Evolutionary conservation across 768 basidiomycete species (phyloP), one percentile per base, ranked within the genome.

Genomic region (Mycena pura): DNA sequence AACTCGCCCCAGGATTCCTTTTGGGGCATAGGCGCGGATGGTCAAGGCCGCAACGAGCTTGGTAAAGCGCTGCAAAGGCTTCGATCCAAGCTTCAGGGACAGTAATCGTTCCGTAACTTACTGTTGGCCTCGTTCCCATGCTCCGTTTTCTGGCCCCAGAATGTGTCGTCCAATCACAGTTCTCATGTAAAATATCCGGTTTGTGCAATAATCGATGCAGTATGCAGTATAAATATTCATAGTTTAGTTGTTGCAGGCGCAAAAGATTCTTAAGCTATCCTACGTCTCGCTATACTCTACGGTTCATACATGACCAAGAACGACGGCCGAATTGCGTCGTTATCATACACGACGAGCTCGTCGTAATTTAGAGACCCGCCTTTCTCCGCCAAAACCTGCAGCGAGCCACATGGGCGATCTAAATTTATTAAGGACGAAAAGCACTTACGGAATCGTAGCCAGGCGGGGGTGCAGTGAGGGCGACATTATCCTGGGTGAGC

Each of bases 1-100:
- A 82, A 88, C 67, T 90, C 88, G n/a, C 84, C 86, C 50, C 86
- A 84, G 62, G 90, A 91, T 71, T 79, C 86, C 34, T 90, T 90
- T 73, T 92, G 90, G 89, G 90, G 90, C 28, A 73, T 84, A 57
- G 90, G 90, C 7, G 77, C 80, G 34, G 86, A 92, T 69, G 74
- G 80, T 25, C 75, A 79, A 66, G 90, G 90, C 21, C 82, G 85
- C 29, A 91, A 92, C 62, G 88, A 91, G 71, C 82, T 91, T 32
- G 90, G 90, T 46, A 89, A 86, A 70, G 84, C 86, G 13, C 79
- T 91, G 7, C 82, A 84, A 65, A 81, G 87, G 62, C 73, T 91
- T 62, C 79, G 90, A 58, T 73, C 75, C 36, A 82, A 80, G 69
- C 73, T 89, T 46, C 84, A n/a, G n/a, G n/a, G n/a, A n/a, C n/a